Evolutionary conservation across 2,329 filamentous ascomycete genomes (phyloP).

Genomic region (Exophiala oligosperma): DNA sequence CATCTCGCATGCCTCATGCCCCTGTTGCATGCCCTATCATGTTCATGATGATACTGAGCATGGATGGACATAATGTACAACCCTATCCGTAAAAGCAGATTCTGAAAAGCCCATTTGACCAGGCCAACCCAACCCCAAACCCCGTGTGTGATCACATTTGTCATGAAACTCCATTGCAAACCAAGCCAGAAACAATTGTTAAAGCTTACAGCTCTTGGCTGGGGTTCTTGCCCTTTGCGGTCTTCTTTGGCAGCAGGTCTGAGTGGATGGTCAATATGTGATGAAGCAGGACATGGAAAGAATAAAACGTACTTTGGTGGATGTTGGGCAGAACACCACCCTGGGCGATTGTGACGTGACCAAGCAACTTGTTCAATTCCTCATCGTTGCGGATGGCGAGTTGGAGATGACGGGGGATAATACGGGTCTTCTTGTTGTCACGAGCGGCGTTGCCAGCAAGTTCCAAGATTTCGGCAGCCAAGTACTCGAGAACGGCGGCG

Average conservation of each 20-base stretch:
- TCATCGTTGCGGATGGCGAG: conserved; percentile 99
- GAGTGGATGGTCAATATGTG: conserved; percentile 43
- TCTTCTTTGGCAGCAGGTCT: conserved; percentile 99
- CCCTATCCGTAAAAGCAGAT: conserved; percentile 43
- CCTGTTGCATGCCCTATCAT: conserved; percentile 30
- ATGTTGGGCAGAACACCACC: conserved; percentile 97
- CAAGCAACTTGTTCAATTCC: conserved; percentile 98
- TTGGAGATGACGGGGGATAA: conserved; percentile 98
- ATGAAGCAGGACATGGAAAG: conserved; percentile 27
- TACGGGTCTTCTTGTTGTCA: conserved; percentile 99
- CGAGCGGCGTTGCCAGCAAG: conserved; percentile 97
- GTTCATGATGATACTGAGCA: conserved; percentile 33
- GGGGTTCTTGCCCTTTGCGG: conserved; percentile 86
- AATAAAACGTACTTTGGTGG: conserved; percentile 76
- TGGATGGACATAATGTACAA: conserved; percentile 64
- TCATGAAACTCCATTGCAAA: conserved; percentile 72
- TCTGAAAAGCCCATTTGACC: conserved; percentile 54
- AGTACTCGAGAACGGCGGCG: conserved; percentile 95
- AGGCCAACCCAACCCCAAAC: conserved; percentile 61
- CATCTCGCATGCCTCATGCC: conserved; percentile 37
- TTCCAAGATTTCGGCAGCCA: conserved; percentile 98
- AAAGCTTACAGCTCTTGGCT: conserved; percentile 88
- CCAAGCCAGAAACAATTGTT: conserved; percentile 61
- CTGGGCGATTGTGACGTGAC: conserved; percentile 94
- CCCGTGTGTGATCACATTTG: conserved; percentile 65